Evolutionary conservation across 1,284 basidiomycete genomes (phyloP).

Genomic region (Boletus hoseneyae): DNA sequence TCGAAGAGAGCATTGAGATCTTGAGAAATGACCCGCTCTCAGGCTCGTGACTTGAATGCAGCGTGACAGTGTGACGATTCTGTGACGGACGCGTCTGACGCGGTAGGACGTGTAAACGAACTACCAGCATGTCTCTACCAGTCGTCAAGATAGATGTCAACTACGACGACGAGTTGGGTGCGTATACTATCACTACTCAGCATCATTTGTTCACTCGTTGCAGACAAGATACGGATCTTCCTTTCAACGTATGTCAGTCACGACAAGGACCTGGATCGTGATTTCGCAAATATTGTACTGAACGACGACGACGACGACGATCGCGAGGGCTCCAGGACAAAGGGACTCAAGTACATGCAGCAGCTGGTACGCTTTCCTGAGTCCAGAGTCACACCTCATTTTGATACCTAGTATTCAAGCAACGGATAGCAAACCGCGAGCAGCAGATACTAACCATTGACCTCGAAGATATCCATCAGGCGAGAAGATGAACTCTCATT

Average conservation of each 20-base stretch:
- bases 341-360: conserved; percentile 79
- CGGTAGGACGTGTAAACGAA: conserved; percentile 9
- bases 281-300: conserved; percentile 70
- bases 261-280: conserved; percentile 64
- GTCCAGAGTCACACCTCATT: conserved; percentile 29
- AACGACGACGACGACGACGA: conserved; percentile 49
- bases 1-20: too few relatives aligned
- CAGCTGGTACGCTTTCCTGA: conserved; percentile 65
- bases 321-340: conserved; percentile 37
- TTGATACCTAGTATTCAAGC: conserved; percentile 45
- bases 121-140: conserved; percentile 45
- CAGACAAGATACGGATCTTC: conserved; percentile 70
- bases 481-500: conserved; percentile 31
- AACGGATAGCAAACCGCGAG: conserved; percentile 91
- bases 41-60: too few relatives aligned
- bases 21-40: too few relatives aligned
- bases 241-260: conserved; percentile 62
- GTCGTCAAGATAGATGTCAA: conserved; percentile 42
- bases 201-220: conserved; percentile 29
- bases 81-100: conserved; percentile 29
- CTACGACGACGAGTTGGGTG: conserved; percentile 50
- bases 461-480: conserved; percentile 75
- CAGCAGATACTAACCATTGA: conserved; percentile 83
- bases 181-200: conserved; percentile 25
- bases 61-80: too few relatives aligned